phyloP scores from a whole-genome alignment of 1,139 yeast species.

The Hansenula anomala region DNA sequence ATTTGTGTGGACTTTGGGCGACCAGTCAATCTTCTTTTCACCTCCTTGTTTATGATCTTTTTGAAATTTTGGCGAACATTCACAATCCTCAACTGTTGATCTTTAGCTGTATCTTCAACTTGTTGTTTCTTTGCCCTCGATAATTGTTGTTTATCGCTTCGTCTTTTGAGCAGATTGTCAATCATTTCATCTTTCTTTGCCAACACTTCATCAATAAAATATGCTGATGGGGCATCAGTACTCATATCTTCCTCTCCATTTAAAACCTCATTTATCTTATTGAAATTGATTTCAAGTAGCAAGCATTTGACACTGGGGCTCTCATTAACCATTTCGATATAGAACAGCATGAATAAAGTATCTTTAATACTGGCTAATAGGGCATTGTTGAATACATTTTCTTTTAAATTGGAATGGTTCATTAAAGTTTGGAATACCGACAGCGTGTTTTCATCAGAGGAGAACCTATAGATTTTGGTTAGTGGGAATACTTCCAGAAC shows the following conservation, averaged over 20 bases:
- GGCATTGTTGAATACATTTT: constrained; percentile 8
- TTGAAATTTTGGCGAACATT: constrained; percentile 14
- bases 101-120: constrained; percentile 8
- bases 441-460: constrained; percentile 10
- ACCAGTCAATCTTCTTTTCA: constrained; percentile 10
- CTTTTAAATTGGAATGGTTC: constrained; percentile 12
- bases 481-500: not conserved
- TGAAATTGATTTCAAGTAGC: constrained; percentile 12
- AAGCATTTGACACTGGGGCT: constrained; percentile 14
- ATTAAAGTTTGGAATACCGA: constrained; percentile 11
- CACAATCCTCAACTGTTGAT: constrained; percentile 12
- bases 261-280: constrained; percentile 8
- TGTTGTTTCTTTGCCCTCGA: constrained; percentile 14
- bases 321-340: constrained; percentile 9
- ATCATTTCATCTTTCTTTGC: constrained; percentile 19
- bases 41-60: constrained; percentile 12
- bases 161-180: constrained; percentile 15
- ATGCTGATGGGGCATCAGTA: not conserved
- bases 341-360: constrained; percentile 14
- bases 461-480: constrained; percentile 10
- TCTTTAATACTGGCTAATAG: constrained; percentile 11
- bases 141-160: constrained; percentile 9
- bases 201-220: constrained; percentile 16
- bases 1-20: constrained; percentile 10
- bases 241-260: constrained; percentile 1